These are phyloP conservation scores for Xylaria sp. DNA, from an alignment of 2,329 filamentous ascomycete species.

Conservation along the genomic window DNA sequence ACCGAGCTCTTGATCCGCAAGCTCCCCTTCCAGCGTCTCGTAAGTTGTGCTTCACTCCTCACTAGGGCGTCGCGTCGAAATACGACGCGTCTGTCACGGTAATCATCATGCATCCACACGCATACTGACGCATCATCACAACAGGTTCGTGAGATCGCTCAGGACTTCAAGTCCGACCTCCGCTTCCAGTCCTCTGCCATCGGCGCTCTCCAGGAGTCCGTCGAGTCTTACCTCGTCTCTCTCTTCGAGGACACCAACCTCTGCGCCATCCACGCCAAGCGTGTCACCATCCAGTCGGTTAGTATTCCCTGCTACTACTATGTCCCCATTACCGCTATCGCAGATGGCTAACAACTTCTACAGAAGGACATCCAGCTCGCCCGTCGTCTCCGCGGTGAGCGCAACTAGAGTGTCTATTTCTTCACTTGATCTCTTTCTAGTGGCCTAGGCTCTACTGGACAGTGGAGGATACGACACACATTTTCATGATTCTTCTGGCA, in stretches of 20 bases:
- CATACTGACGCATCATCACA: conserved; percentile 20
- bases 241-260: conserved; percentile 98
- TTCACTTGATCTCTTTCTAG: conserved; percentile 12
- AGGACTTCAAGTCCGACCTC: conserved; percentile 91
- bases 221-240: conserved; percentile 97
- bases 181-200: conserved; percentile 99
- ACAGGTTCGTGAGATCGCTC: conserved; percentile 84
- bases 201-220: conserved; percentile 94
- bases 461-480: conserved; percentile 29
- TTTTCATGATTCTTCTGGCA: conserved; percentile 38
- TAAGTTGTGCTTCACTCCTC: conserved; percentile 34
- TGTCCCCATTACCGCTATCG: background rate
- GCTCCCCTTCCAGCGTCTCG: conserved; percentile 95
- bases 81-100: background rate
- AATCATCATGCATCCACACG: background rate
- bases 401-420: conserved; percentile 56
- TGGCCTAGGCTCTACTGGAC: conserved; percentile 21
- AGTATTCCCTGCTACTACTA: conserved; percentile 24
- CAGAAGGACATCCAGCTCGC: conserved; percentile 94
- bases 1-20: conserved; percentile 96
- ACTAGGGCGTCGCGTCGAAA: background rate
- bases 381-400: conserved; percentile 89
- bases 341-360: conserved; percentile 34
- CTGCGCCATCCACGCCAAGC: conserved; percentile 98
- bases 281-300: conserved; percentile 87